Conservation (phyloP, 192 early-diverging fungal species). For the Podila verticillata region DNA sequence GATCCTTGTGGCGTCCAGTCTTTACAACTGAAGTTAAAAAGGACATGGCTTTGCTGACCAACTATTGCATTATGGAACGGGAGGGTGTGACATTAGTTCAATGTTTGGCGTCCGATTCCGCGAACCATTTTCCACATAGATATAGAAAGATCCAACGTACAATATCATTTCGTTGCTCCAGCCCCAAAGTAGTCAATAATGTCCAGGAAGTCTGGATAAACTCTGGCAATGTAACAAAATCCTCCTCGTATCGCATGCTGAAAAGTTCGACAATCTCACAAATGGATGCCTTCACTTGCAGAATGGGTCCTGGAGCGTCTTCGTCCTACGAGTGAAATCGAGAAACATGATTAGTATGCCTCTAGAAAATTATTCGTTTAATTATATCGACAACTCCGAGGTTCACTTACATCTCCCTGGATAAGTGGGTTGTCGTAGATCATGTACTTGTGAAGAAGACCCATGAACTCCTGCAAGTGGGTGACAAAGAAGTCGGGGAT, state of each 20-base stretch:
- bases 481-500: constrained; percentile 97
- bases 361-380: not conserved
- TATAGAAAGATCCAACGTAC: constrained; percentile 47
- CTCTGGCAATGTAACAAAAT: constrained; percentile 78
- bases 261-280: constrained; percentile 94
- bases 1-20: constrained; percentile 69
- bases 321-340: constrained; percentile 66
- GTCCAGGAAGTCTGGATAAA: constrained; percentile 93
- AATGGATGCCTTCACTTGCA: constrained; percentile 93
- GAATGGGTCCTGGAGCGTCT: constrained; percentile 83
- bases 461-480: constrained; percentile 84
- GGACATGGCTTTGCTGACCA: constrained; percentile 89
- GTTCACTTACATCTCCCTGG: constrained; percentile 60
- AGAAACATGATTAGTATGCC: not conserved
- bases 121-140: too few relatives aligned
- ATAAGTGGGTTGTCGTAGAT: constrained; percentile 80
- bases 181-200: constrained; percentile 79
- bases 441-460: constrained; percentile 89
- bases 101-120: not conserved
- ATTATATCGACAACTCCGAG: not conserved
- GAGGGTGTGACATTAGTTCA: not conserved
- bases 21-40: constrained; percentile 91
- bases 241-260: constrained; percentile 90
- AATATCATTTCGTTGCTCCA: constrained; percentile 81
- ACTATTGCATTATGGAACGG: constrained; percentile 51